Conservation (phyloP, 2,329 filamentous ascomycete genomes). For the Stagonosporopsis rhizophila region DNA sequence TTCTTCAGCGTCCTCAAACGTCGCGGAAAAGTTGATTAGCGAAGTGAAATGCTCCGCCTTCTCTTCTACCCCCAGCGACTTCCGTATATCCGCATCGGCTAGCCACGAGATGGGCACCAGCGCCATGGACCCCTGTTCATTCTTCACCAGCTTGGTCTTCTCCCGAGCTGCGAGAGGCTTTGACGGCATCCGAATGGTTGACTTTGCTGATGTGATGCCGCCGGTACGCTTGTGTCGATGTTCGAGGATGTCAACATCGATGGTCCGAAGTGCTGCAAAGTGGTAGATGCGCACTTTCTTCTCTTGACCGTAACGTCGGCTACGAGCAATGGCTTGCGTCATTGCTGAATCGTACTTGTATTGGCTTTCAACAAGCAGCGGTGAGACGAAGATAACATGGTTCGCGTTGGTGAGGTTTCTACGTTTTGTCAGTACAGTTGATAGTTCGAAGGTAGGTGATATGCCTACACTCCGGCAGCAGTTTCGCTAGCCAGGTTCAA, state of each 20-base stretch:
- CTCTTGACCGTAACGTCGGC: constrained; percentile 64
- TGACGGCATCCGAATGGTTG: constrained; percentile 12
- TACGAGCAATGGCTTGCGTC: constrained; percentile 69
- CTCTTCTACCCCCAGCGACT: constrained; percentile 22
- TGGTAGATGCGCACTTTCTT: constrained; percentile 68
- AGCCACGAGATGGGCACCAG: constrained; percentile 41
- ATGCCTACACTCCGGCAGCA: constrained; percentile 65
- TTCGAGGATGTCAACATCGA: constrained; percentile 58
- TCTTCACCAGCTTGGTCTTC: constrained; percentile 31
- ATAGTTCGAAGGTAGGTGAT: neutral
- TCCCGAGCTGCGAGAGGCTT: constrained; percentile 17
- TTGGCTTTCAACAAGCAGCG: constrained; percentile 58
- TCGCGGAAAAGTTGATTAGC: constrained; percentile 40
- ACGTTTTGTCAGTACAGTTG: neutral
- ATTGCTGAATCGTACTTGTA: constrained; percentile 65
- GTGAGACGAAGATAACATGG: constrained; percentile 69
- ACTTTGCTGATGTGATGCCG: constrained; percentile 20
- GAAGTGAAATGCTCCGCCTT: constrained; percentile 30
- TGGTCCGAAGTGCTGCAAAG: constrained; percentile 80
- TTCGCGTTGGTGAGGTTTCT: constrained; percentile 70
- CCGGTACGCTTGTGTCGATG: constrained; percentile 49
- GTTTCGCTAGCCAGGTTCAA: constrained; percentile 64
- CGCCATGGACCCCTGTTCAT: constrained; percentile 23
- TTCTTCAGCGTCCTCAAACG: constrained; percentile 30
- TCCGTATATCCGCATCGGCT: constrained; percentile 16